Conservation (phyloP, 805 yeast genomes). For the Wickerhamiella sergipiensis region DNA sequence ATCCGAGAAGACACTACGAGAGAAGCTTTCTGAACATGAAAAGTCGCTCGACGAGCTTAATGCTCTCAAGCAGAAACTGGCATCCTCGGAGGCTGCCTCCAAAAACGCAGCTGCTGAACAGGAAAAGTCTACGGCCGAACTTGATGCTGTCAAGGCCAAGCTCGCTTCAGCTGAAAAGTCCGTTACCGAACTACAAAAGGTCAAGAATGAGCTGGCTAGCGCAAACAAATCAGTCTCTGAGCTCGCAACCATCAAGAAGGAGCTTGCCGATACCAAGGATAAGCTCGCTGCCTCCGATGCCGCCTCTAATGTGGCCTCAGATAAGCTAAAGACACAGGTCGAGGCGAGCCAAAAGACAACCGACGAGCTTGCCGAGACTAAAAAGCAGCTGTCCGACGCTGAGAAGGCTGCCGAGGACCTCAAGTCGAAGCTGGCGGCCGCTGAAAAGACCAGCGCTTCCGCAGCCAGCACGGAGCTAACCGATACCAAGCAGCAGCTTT, state of each 20-base stretch:
- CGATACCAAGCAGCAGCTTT: neutral
- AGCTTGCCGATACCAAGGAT: no score
- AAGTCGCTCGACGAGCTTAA: constrained; percentile 1
- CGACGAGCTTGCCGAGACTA: neutral
- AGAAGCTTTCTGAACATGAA: neutral
- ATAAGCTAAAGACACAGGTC: no score
- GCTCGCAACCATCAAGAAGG: no score
- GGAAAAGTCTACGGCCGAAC: constrained; percentile 1
- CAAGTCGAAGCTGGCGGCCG: neutral
- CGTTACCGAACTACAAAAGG: neutral
- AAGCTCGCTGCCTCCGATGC: no score
- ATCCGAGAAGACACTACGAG: neutral
- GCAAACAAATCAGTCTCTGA: no score
- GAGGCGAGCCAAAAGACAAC: neutral
- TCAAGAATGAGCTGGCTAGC: neutral
- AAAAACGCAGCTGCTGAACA: no score
- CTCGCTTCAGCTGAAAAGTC: neutral
- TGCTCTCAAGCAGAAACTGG: no score
- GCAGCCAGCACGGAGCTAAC: neutral
- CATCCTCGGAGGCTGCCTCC: neutral
- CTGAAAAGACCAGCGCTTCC: no score
- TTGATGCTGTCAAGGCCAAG: neutral
- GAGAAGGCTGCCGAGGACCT: neutral
- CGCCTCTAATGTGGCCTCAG: no score
- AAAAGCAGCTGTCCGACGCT: neutral